These are phyloP conservation scores for Mikania micrantha DNA, from an alignment of 129 eudicot genomes.

Conservation along the genomic window DNA sequence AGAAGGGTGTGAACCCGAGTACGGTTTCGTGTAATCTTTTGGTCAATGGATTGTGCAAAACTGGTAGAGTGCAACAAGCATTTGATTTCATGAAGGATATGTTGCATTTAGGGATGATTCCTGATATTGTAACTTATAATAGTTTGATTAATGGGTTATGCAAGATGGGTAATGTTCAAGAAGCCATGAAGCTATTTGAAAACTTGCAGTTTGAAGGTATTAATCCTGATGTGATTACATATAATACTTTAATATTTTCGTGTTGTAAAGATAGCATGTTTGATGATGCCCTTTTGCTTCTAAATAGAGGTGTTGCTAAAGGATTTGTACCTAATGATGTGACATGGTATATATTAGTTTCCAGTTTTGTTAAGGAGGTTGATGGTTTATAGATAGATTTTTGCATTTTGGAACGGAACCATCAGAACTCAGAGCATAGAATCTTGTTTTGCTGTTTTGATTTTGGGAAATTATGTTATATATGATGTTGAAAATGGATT, in stretches of 20 bases:
- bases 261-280: slow-evolving; percentile 51
- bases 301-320: slow-evolving; percentile 51
- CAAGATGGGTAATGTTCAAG: slow-evolving; percentile 50
- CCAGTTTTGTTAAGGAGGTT: slow-evolving; percentile 29
- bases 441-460: background rate
- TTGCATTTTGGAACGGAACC: background rate
- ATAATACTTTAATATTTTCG: slow-evolving; percentile 68
- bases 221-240: slow-evolving; percentile 65
- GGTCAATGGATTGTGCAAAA: slow-evolving; percentile 62
- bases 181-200: slow-evolving; percentile 64
- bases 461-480: background rate
- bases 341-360: slow-evolving; percentile 73
- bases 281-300: slow-evolving; percentile 62
- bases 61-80: slow-evolving; percentile 57
- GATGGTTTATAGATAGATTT: slow-evolving; percentile 20
- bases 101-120: slow-evolving; percentile 62
- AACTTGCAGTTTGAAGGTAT: slow-evolving; percentile 51
- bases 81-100: slow-evolving; percentile 69
- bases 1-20: slow-evolving; percentile 54
- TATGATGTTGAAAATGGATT: background rate
- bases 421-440: background rate
- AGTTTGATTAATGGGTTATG: slow-evolving; percentile 78
- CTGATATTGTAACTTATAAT: slow-evolving; percentile 78
- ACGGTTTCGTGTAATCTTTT: slow-evolving; percentile 68
- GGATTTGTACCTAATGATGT: slow-evolving; percentile 72